Percentiles rank a stretch among this genome's conserved stretches.
Conservation (phyloP, 176 grass and related monocot genomes). For the Phyllostachys edulis region DNA sequence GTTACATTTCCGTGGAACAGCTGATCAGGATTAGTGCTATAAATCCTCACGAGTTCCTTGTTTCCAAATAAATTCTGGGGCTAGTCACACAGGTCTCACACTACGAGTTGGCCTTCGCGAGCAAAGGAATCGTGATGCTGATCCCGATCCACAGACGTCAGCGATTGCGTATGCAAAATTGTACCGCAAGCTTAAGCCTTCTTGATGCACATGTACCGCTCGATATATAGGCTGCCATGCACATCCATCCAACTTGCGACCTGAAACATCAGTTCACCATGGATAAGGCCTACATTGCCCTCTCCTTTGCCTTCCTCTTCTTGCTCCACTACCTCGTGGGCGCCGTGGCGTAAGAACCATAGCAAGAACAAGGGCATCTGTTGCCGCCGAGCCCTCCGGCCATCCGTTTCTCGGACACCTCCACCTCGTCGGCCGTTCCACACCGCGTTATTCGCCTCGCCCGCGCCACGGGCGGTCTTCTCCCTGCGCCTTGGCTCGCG, state of each 20-base stretch:
- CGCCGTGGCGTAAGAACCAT: not conserved
- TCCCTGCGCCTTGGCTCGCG: constrained; percentile 52
- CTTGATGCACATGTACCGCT: not conserved
- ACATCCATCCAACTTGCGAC: not conserved
- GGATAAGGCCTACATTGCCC: too few relatives aligned
- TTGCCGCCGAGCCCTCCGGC: constrained; percentile 53
- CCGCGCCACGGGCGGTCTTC: constrained; percentile 39
- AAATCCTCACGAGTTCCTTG: not conserved
- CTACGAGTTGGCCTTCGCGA: too few relatives aligned
- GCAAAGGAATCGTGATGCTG: too few relatives aligned
- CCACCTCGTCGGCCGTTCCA: constrained; percentile 66
- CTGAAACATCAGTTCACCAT: not conserved
- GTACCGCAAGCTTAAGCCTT: not conserved
- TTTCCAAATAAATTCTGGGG: not conserved
- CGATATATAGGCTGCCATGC: constrained; percentile 18
- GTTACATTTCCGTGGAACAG: too few relatives aligned
- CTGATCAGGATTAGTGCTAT: too few relatives aligned
- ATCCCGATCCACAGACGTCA: not conserved
- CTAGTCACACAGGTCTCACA: too few relatives aligned
- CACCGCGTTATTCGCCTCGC: constrained; percentile 36
- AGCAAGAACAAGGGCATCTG: not conserved
- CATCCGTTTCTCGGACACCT: constrained; percentile 63
- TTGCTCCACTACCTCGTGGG: constrained; percentile 31
- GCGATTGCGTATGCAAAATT: not conserved
- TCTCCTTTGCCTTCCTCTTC: constrained; percentile 30